A percentile compares a stretch with the other conserved stretches of the same genome.
phyloP scores from a whole-genome alignment of 2,329 filamentous ascomycete genomes.

The Apiospora koreana region DNA sequence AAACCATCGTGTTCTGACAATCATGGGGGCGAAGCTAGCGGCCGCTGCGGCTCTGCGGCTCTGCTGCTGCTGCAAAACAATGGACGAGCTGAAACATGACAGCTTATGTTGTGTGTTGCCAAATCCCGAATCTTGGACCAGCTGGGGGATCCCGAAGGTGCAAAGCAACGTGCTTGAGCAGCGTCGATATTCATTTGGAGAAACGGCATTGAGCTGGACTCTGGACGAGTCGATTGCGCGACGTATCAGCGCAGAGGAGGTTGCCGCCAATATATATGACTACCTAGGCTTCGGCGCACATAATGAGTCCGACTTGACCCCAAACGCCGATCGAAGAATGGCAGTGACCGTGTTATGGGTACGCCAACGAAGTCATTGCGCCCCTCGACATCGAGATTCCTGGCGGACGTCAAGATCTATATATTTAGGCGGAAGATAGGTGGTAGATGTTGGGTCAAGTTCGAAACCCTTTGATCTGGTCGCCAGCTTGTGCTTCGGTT shows the following conservation, averaged over 20 bases:
- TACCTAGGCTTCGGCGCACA: not conserved
- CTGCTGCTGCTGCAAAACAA: not conserved
- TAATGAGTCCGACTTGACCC: not conserved
- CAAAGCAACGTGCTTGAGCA: not conserved
- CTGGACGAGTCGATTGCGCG: not conserved
- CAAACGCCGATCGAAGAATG: not conserved
- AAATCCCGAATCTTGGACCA: not conserved
- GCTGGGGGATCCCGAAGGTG: not conserved
- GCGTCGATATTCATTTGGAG: not conserved
- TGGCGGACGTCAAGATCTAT: not conserved
- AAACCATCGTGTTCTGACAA: constrained; percentile 4
- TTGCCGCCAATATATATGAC: not conserved
- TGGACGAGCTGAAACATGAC: not conserved
- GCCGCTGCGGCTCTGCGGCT: not conserved
- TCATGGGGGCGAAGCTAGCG: not conserved
- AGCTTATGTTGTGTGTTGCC: not conserved
- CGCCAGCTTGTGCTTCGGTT: not conserved
- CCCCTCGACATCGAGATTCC: not conserved
- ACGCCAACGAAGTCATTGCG: not conserved
- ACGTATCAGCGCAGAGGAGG: not conserved
- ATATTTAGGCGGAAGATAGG: not conserved
- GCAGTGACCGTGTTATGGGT: too few relatives aligned
- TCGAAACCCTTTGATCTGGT: too few relatives aligned
- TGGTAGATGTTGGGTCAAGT: not conserved
- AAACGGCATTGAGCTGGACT: not conserved